Evolutionary conservation across 1,284 basidiomycete species (phyloP), one percentile per base, ranked within the genome.

Genomic region (Pseudozyma sp.): DNA sequence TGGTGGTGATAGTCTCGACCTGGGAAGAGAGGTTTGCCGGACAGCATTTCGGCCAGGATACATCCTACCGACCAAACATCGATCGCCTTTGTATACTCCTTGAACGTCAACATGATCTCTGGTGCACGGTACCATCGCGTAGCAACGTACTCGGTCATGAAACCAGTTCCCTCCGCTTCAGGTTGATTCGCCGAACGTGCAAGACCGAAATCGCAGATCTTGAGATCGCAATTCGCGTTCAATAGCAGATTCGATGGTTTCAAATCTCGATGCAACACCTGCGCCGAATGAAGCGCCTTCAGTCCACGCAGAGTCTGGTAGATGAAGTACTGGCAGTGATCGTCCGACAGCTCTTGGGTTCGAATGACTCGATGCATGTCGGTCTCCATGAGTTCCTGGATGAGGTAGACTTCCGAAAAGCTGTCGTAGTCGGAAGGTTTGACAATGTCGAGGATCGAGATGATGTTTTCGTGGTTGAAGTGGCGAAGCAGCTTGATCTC

Each of bases 281-380:
- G 78, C 6, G 82, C 82, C 31, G 81, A 80, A 50, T 84, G 82
- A 10, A 84, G 68, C 37, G 83, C 83, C 62, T 84, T 85, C 50
- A 84, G 71, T 2, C 82, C 83, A 17, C 84, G 71, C 37, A 84
- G 59, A 9, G 83, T 85, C 61, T 96, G 94, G 84, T 97, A 97
- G 78, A 95, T 91, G 85, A 96, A 96, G 85, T 97, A 97, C 85
- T 96, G 94, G 82, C 90, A 94, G 84, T 96, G 95, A 83, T 95
- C 93, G 81, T 94, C 81, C 6, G 81, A 82, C n/a, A 83, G 76
- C 50, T 84, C 80, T 62, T 85, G 84, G 1, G 83, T 85, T 10
- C 84, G 78, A 43, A 85, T 84, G 47, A 85, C 83, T 0, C 82
- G 69, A 54, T 84, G 82, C 78, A 84, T 78, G 46, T 84, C 82